Conservation (phyloP, 2,329 filamentous ascomycete species). For the Boeremia lycopersici region DNA sequence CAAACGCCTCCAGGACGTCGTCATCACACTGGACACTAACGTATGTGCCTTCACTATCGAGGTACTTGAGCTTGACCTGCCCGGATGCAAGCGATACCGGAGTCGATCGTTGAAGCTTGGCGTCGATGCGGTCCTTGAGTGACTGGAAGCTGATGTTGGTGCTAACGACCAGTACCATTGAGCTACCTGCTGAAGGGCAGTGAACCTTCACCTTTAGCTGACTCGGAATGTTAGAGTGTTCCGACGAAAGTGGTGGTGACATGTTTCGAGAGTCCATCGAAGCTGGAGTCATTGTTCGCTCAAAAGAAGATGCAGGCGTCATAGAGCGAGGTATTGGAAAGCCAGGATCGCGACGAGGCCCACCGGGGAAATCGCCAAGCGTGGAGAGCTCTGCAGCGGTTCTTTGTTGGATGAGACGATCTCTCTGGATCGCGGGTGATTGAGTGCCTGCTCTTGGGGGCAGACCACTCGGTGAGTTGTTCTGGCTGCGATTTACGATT, state of each 20-base stretch:
- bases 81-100: slow-evolving; percentile 81
- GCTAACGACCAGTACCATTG: slow-evolving; percentile 92
- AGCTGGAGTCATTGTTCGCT: slow-evolving; percentile 46
- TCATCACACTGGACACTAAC: slow-evolving; percentile 95
- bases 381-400: slow-evolving; percentile 43
- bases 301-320: slow-evolving; percentile 49
- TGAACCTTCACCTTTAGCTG: slow-evolving; percentile 97
- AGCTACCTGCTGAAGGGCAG: slow-evolving; percentile 77
- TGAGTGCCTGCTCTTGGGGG: slow-evolving; percentile 73
- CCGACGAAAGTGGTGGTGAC: slow-evolving; percentile 46
- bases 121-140: slow-evolving; percentile 92
- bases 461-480: slow-evolving; percentile 75
- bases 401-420: slow-evolving; percentile 55
- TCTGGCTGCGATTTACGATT: slow-evolving; percentile 77
- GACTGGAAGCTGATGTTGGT: slow-evolving; percentile 95
- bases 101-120: slow-evolving; percentile 87
- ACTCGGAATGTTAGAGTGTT: slow-evolving; percentile 58
- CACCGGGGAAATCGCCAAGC: slow-evolving; percentile 48
- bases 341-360: slow-evolving; percentile 40
- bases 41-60: slow-evolving; percentile 84
- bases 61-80: slow-evolving; percentile 84
- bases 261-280: slow-evolving; percentile 48
- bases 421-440: slow-evolving; percentile 71
- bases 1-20: slow-evolving; percentile 93
- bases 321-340: slow-evolving; percentile 41